Percentiles rank a stretch among this genome's conserved stretches.
phyloP scores from a whole-genome alignment of 2,329 filamentous ascomycete genomes.

The Phyllachora maydis region DNA sequence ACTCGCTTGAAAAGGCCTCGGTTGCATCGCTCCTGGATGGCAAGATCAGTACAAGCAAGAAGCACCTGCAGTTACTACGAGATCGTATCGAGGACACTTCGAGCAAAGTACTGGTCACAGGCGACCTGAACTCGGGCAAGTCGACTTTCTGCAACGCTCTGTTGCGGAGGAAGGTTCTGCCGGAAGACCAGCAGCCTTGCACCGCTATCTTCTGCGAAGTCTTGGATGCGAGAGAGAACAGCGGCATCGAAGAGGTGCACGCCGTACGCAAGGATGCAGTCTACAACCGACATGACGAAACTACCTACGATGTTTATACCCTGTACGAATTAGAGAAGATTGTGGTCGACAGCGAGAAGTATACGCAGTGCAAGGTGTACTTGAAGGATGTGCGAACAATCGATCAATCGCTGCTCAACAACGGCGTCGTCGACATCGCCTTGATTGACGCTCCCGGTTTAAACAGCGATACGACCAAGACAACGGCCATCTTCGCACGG shows the following conservation, averaged over 20 bases:
- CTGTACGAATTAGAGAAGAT: constrained; percentile 69
- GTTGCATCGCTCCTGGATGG: constrained; percentile 81
- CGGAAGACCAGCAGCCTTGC: constrained; percentile 94
- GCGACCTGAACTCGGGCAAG: constrained; percentile 91
- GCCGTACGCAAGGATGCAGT: constrained; percentile 63
- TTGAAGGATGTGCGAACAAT: constrained; percentile 76
- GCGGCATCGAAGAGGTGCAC: constrained; percentile 82
- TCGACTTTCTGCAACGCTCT: constrained; percentile 99
- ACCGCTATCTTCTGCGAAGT: constrained; percentile 98
- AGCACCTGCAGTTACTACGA: constrained; percentile 67
- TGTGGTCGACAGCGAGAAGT: constrained; percentile 71
- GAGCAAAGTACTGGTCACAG: constrained; percentile 90
- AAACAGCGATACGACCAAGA: constrained; percentile 92
- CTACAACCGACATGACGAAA: constrained; percentile 83
- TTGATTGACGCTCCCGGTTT: constrained; percentile 91
- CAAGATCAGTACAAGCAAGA: constrained; percentile 84
- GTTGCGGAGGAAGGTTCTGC: constrained; percentile 73
- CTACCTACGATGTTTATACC: constrained; percentile 75
- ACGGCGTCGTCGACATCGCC: constrained; percentile 93
- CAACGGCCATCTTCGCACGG: constrained; percentile 86
- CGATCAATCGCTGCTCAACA: constrained; percentile 87
- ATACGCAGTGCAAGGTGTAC: constrained; percentile 93
- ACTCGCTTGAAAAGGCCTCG: constrained; percentile 81
- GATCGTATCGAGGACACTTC: constrained; percentile 95
- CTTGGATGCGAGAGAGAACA: constrained; percentile 77